phyloP scores from a whole-genome alignment of 2,329 filamentous ascomycete species.

The Scytalidium lignicola region DNA sequence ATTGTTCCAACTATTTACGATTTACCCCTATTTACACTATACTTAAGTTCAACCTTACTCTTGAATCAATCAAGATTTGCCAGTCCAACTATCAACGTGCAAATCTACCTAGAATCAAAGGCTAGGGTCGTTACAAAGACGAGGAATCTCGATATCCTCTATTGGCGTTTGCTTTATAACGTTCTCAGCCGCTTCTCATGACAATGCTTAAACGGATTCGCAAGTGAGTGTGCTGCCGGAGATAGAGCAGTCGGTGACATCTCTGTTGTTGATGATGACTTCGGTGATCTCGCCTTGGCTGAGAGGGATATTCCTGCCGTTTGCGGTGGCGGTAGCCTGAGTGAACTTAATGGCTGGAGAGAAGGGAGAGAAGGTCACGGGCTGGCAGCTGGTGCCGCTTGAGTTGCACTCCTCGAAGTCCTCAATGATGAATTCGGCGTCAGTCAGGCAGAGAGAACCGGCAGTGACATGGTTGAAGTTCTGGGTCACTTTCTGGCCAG shows the following conservation, averaged over 20 bases:
- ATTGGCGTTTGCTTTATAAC: no score
- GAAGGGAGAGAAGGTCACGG: background rate
- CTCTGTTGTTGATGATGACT: background rate
- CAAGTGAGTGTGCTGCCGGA: background rate
- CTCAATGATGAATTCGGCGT: constrained; percentile 47
- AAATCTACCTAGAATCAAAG: no score
- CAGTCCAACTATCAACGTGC: no score
- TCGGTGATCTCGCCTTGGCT: background rate
- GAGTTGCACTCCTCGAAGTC: constrained; percentile 35
- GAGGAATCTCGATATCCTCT: no score
- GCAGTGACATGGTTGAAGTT: constrained; percentile 29
- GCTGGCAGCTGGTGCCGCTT: constrained; percentile 18
- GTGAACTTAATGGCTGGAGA: background rate
- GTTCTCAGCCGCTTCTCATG: no score
- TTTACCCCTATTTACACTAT: no score
- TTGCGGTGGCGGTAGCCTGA: background rate
- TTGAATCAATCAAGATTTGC: no score
- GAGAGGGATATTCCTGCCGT: background rate
- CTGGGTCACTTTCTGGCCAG: constrained; percentile 37
- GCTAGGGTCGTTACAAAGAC: no score
- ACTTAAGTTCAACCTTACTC: no score
- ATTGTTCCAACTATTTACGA: no score
- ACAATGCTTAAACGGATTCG: background rate
- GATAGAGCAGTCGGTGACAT: background rate
- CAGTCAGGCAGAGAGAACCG: constrained; percentile 32